Percentiles rank a stretch among this genome's conserved stretches.
Conservation (phyloP, 2,329 filamentous ascomycete genomes). For the Penicillium sp. region DNA sequence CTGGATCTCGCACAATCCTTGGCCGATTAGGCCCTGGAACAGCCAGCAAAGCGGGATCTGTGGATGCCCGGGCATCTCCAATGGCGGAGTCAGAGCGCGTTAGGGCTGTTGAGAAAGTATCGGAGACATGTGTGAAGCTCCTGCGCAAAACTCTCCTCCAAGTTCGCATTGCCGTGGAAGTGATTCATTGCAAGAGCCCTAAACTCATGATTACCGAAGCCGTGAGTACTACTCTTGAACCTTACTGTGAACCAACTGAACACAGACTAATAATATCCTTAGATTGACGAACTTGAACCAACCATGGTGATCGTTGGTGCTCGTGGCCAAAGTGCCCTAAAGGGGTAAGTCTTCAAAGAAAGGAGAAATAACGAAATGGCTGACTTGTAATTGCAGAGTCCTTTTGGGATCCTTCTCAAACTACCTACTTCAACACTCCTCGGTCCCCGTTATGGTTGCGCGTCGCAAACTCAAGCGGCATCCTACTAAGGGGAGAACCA, state of each 20-base stretch:
- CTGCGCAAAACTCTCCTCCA: slow-evolving; percentile 90
- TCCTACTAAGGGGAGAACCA: slow-evolving; percentile 66
- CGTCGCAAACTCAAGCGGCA: slow-evolving; percentile 87
- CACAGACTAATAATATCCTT: slow-evolving; percentile 13
- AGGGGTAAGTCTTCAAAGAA: slow-evolving; percentile 67
- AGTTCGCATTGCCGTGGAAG: slow-evolving; percentile 90
- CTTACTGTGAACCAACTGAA: not conserved
- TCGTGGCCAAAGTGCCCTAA: slow-evolving; percentile 85
- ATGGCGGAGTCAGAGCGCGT: slow-evolving; percentile 78
- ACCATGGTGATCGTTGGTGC: slow-evolving; percentile 93
- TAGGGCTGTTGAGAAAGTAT: slow-evolving; percentile 80
- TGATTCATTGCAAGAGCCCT: slow-evolving; percentile 97
- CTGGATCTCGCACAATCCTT: slow-evolving; percentile 36
- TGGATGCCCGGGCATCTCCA: slow-evolving; percentile 55
- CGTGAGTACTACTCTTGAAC: slow-evolving; percentile 46
- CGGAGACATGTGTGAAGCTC: slow-evolving; percentile 79
- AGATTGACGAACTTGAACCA: slow-evolving; percentile 87
- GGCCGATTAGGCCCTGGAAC: slow-evolving; percentile 42
- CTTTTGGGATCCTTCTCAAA: slow-evolving; percentile 96
- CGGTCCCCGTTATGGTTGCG: slow-evolving; percentile 96
- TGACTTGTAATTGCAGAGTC: slow-evolving; percentile 62
- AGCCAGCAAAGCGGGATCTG: slow-evolving; percentile 48
- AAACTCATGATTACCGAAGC: slow-evolving; percentile 96
- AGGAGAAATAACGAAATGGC: not conserved
- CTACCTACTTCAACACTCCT: slow-evolving; percentile 95